Percentiles rank a stretch among this genome's conserved stretches.
Evolutionary conservation across 2,329 filamentous ascomycete genomes (phyloP).

Genomic region (Magnaporthiopsis rhizophila): DNA sequence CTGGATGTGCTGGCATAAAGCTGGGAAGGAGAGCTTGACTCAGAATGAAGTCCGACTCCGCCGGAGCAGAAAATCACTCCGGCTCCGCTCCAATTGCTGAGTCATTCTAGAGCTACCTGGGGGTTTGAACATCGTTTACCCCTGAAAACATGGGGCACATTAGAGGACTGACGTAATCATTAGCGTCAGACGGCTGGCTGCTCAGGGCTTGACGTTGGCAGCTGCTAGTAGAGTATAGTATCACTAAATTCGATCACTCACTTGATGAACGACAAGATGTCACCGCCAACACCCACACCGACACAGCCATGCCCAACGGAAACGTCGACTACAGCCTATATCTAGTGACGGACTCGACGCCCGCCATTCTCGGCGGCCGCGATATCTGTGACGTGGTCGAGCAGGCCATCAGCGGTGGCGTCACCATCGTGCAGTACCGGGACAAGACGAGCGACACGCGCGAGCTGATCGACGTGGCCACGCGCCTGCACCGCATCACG

Average conservation of each 20-base stretch:
- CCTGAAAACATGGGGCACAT: not conserved
- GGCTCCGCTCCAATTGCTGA: not conserved
- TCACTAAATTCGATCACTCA: too few species aligned
- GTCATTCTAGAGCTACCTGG: not conserved
- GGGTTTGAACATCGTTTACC: not conserved
- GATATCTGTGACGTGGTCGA: conserved; percentile 68
- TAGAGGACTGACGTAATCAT: too few species aligned
- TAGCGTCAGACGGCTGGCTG: too few species aligned
- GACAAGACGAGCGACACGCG: conserved; percentile 78
- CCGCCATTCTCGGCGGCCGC: conserved; percentile 65
- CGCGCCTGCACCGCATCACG: conserved; percentile 64
- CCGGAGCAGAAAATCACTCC: not conserved
- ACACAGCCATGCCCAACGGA: conserved; percentile 7
- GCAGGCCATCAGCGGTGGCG: conserved; percentile 68
- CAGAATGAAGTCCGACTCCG: not conserved
- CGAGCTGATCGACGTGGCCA: conserved; percentile 61
- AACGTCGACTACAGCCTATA: conserved; percentile 72
- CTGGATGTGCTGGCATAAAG: not conserved
- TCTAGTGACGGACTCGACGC: conserved; percentile 89
- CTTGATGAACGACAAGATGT: too few species aligned
- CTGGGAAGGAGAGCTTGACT: too few species aligned
- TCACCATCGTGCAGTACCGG: conserved; percentile 80
- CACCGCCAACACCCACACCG: too few species aligned
- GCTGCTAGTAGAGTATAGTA: too few species aligned
- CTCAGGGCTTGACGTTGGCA: too few species aligned